Evolutionary conservation across 371 early-diverging fungal species (phyloP).

Genomic region (Mucor racemosus): DNA sequence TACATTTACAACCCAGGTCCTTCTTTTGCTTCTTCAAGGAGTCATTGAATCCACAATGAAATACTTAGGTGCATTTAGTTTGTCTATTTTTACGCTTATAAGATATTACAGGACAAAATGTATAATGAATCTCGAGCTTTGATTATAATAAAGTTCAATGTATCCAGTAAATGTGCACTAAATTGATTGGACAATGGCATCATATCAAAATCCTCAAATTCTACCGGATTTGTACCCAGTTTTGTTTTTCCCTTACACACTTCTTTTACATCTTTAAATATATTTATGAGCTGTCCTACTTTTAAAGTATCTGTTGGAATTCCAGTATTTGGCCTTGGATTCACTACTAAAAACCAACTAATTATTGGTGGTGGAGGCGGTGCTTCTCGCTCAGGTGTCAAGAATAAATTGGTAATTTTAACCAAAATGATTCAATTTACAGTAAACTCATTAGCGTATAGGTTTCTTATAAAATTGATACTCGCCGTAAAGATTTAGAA

Average conservation of each 20-base stretch:
- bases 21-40: too few relatives aligned
- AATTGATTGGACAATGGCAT: background rate
- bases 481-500: conserved; percentile 53
- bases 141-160: too few relatives aligned
- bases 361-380: conserved; percentile 78
- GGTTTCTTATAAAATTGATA: conserved; percentile 61
- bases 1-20: too few relatives aligned
- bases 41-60: too few relatives aligned
- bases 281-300: conserved; percentile 34
- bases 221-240: conserved; percentile 2
- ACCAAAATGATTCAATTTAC: background rate
- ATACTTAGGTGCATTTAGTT: too few relatives aligned
- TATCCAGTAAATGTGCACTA: background rate
- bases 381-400: conserved; percentile 68
- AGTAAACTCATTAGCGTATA: conserved; percentile 22
- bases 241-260: conserved; percentile 9
- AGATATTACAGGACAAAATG: too few relatives aligned
- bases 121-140: too few relatives aligned
- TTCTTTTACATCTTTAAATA: background rate
- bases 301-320: conserved; percentile 59
- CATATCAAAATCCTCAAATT: background rate
- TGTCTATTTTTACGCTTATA: too few relatives aligned
- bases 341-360: conserved; percentile 61
- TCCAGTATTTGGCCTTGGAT: conserved; percentile 68
- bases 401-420: conserved; percentile 67